phyloP scores from a whole-genome alignment of 2,329 filamentous ascomycete genomes.

The Ophiostoma fasciatum region DNA sequence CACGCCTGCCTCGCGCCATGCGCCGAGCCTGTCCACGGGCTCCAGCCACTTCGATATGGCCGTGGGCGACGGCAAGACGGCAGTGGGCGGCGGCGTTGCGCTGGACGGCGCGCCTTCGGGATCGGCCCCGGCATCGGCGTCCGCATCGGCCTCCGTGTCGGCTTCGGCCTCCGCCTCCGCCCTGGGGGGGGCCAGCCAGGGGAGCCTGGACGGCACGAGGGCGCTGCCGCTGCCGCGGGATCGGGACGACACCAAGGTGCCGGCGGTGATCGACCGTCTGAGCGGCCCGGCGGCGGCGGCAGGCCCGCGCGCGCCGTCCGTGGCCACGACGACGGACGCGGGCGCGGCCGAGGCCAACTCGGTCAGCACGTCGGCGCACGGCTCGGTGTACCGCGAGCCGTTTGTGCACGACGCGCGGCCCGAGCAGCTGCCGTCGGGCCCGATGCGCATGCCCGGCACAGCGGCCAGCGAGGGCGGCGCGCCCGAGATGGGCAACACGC shows the following conservation, averaged over 20 bases:
- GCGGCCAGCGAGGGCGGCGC: constrained; percentile 40
- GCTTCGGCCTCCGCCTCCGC: too few relatives aligned
- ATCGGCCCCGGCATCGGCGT: too few relatives aligned
- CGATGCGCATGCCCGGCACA: constrained; percentile 40
- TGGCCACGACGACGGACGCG: constrained; percentile 35
- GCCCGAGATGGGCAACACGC: constrained; percentile 43
- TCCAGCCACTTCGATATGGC: constrained; percentile 24
- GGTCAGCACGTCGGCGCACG: constrained; percentile 43
- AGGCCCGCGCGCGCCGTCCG: constrained; percentile 36
- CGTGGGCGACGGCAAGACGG: constrained; percentile 14
- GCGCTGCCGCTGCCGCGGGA: too few relatives aligned
- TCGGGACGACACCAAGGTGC: constrained; percentile 26
- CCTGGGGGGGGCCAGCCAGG: too few relatives aligned
- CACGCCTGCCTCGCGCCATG: constrained; percentile 17
- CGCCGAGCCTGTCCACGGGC: constrained; percentile 20
- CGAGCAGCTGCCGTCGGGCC: constrained; percentile 29
- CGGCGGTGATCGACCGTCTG: constrained; percentile 42
- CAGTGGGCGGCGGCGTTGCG: too few relatives aligned
- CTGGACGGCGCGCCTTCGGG: too few relatives aligned
- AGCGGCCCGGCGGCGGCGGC: constrained; percentile 29
- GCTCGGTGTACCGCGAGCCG: constrained; percentile 41
- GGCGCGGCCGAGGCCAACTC: constrained; percentile 41
- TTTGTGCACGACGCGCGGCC: constrained; percentile 33
- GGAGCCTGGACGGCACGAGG: too few relatives aligned
- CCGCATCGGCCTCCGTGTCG: too few relatives aligned